These are phyloP conservation scores for Amylocarpus encephaloides DNA, from an alignment of 2,329 filamentous ascomycete genomes.

Conservation along the genomic window DNA sequence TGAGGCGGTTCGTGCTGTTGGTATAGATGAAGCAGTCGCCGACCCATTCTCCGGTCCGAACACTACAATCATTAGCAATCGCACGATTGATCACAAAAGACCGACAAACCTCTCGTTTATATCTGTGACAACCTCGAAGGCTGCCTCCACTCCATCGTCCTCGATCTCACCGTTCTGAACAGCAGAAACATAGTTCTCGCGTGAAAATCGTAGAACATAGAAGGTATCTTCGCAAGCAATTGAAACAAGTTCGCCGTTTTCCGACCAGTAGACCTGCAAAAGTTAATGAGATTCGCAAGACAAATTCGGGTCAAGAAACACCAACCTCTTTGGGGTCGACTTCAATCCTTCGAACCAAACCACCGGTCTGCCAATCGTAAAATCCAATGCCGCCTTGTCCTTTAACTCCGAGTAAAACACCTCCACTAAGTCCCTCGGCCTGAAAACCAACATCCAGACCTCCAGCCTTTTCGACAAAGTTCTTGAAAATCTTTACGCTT, in stretches of 20 bases:
- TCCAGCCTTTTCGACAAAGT: conserved; percentile 86
- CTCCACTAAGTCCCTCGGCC: conserved; percentile 83
- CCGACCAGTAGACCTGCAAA: conserved; percentile 84
- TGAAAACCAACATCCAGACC: conserved; percentile 93
- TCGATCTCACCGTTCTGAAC: conserved; percentile 78
- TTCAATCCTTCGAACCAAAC: conserved; percentile 87
- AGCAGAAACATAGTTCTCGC: conserved; percentile 81
- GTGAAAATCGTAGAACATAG: conserved; percentile 87
- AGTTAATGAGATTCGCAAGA: conserved; percentile 9
- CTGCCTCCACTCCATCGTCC: conserved; percentile 81
- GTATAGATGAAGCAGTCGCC: conserved; percentile 99
- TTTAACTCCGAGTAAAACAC: conserved; percentile 86
- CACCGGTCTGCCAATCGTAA: conserved; percentile 92
- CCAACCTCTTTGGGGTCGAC: conserved; percentile 49
- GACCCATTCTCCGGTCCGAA: conserved; percentile 94
- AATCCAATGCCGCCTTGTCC: conserved; percentile 92
- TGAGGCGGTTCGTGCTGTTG: conserved; percentile 90
- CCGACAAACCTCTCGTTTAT: conserved; percentile 71
- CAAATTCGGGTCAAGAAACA: not conserved
- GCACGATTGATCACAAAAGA: not conserved
- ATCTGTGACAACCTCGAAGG: conserved; percentile 94
- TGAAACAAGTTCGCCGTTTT: conserved; percentile 86
- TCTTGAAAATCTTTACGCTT: conserved; percentile 95
- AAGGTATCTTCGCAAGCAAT: conserved; percentile 93
- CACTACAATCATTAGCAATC: conserved; percentile 42